Evolutionary conservation across 2,329 filamentous ascomycete species (phyloP).

Genomic region (Bipolaris victoriae): DNA sequence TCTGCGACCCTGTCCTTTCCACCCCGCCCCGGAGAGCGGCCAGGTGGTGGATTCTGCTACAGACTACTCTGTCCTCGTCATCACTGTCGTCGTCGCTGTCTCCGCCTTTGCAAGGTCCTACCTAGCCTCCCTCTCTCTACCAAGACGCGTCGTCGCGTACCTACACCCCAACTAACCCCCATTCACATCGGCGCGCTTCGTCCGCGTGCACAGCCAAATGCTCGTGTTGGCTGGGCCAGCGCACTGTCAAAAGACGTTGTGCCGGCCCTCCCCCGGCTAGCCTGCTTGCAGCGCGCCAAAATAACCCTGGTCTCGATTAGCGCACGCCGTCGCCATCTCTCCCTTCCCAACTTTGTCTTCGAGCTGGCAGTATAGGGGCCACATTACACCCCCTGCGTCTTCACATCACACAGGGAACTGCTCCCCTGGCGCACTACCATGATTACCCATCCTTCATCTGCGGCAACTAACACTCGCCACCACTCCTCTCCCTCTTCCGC

Average conservation of each 20-base stretch:
- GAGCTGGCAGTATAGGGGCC: conserved; percentile 36
- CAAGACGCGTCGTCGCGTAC: too few relatives aligned
- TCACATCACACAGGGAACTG: conserved; percentile 37
- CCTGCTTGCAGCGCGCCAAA: conserved; percentile 26
- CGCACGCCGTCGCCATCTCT: conserved; percentile 30
- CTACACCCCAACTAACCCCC: background rate
- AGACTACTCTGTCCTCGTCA: background rate
- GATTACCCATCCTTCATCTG: conserved; percentile 29
- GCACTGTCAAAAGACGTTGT: conserved; percentile 18
- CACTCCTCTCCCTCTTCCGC: conserved; percentile 33
- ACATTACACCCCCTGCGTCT: conserved; percentile 33
- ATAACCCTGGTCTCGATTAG: conserved; percentile 18
- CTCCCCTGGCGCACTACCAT: conserved; percentile 34
- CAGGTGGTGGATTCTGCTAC: too few relatives aligned
- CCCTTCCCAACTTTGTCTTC: conserved; percentile 28
- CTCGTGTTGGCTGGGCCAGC: background rate
- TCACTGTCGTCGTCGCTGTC: background rate
- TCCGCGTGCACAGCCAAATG: too few relatives aligned
- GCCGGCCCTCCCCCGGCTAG: conserved; percentile 14
- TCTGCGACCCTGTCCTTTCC: too few relatives aligned
- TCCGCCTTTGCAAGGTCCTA: background rate
- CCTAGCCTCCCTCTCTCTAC: too few relatives aligned
- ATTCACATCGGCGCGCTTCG: background rate
- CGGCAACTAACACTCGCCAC: conserved; percentile 38
- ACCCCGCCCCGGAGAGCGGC: background rate